phyloP scores from a whole-genome alignment of 2,329 filamentous ascomycete species.

The Trematosphaeria pertusa region DNA sequence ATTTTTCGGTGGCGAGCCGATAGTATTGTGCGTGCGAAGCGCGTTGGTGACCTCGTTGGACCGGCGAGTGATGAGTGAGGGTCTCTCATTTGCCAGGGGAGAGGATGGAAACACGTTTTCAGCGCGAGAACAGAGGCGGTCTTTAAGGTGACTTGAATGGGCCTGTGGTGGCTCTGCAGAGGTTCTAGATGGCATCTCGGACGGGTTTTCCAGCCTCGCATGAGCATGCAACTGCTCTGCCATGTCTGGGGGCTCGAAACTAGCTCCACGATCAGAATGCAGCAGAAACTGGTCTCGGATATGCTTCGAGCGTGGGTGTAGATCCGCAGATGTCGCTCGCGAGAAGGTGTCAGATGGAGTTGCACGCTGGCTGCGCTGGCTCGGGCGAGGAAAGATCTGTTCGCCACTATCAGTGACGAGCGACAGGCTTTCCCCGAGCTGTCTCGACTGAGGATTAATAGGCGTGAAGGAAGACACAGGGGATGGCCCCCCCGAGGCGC shows the following conservation, averaged over 20 bases:
- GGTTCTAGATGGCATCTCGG: not conserved
- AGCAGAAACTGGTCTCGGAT: not conserved
- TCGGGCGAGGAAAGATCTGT: not conserved
- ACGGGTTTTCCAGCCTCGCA: conserved; percentile 4
- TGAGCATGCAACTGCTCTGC: conserved; percentile 13
- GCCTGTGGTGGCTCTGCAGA: not conserved
- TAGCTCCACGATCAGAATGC: not conserved
- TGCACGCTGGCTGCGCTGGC: not conserved
- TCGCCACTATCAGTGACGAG: not conserved
- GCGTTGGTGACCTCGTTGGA: not conserved
- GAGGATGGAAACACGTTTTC: too few relatives aligned
- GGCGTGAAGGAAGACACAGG: conserved; percentile 13
- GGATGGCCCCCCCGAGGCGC: not conserved
- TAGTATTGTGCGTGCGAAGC: not conserved
- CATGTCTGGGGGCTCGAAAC: conserved; percentile 2
- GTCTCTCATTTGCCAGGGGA: too few relatives aligned
- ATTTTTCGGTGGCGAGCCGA: too few relatives aligned
- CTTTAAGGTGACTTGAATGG: not conserved
- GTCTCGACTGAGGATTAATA: conserved; percentile 11
- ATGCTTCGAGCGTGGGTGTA: not conserved
- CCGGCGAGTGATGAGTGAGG: not conserved
- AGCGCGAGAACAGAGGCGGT: too few relatives aligned
- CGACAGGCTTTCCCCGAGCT: not conserved
- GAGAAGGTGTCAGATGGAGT: not conserved
- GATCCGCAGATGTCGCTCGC: conserved; percentile 6